These are phyloP conservation scores for Fusarium sp. DNA, from an alignment of 2,329 filamentous ascomycete genomes.

Conservation along the genomic window DNA sequence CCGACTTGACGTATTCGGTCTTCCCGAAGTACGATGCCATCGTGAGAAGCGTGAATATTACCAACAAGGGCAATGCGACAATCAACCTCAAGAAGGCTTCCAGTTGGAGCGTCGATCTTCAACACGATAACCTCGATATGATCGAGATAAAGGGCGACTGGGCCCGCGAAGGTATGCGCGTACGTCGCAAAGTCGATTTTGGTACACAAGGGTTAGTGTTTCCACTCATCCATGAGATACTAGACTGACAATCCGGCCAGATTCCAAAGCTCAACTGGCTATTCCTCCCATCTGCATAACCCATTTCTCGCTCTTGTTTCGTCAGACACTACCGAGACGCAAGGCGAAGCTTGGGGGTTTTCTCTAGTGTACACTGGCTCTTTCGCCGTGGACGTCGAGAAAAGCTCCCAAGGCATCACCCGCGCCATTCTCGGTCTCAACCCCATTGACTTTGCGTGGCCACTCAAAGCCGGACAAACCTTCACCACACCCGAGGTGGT, in stretches of 20 bases:
- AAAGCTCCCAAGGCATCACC: conserved; percentile 71
- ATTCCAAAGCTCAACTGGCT: conserved; percentile 71
- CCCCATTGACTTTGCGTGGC: conserved; percentile 70
- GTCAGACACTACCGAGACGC: conserved; percentile 69
- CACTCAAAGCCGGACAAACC: conserved; percentile 66
- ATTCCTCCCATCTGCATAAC: conserved; percentile 73
- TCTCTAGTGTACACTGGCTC: conserved; percentile 74
- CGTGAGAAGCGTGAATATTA: conserved; percentile 71
- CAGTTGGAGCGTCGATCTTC: conserved; percentile 72
- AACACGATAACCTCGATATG: conserved; percentile 72
- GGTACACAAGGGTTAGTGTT: conserved; percentile 64
- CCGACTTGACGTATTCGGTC: conserved; percentile 72
- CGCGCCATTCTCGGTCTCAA: conserved; percentile 72
- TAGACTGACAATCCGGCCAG: conserved; percentile 48
- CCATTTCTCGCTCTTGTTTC: conserved; percentile 71
- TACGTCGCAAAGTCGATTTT: conserved; percentile 67
- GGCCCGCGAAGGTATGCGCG: conserved; percentile 68
- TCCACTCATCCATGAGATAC: accelerated
- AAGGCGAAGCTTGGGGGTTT: conserved; percentile 74
- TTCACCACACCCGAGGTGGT: conserved; percentile 73
- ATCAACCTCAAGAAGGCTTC: conserved; percentile 68
- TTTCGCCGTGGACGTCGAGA: conserved; percentile 71
- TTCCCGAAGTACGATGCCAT: conserved; percentile 73
- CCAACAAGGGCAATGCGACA: conserved; percentile 66
- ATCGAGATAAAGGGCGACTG: conserved; percentile 73